Evolutionary conservation across 2,329 filamentous ascomycete species (phyloP), one percentile per base, ranked within the genome.

Genomic region (Aspergillus sp.): DNA sequence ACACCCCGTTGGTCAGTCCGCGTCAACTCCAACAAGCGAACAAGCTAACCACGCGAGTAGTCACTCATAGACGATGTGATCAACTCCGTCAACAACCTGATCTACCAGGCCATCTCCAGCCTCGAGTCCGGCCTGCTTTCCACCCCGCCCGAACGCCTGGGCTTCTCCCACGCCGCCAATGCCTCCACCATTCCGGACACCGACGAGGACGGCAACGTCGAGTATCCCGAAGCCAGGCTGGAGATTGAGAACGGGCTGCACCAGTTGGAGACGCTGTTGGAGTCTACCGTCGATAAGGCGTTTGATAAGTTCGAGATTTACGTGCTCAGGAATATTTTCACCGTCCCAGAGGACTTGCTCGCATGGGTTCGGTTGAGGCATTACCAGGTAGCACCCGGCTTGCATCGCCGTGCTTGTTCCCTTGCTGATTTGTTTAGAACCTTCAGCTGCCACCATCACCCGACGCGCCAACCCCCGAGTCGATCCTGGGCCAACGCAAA

Each of bases 11-110:
- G 45, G 88, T 93, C 63, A 53, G 82, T 68, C 29, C 13, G 32
- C 13, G 20, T 13, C 29, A 8, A 4, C 24, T 16, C 29, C 19
- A n/a, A 16, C n/a, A n/a, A n/a, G n/a, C 6, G 15, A 31, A 31
- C 17, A n/a, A 10, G n/a, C 25, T 15, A 12, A 12, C 13, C n/a
- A 24, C 29, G 7, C 14, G 16, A n/a, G 10, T 51, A 94, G 88
- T 83, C 83, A 40, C 76, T 98, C 26, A 82, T 98, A 53, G 91
- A 98, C 74, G 89, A 96, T 64, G 88, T 96, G 49, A 94, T 96
- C 67, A 95, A 96, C 68, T 83, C 82, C 34, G 78, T 95, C 60
- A 98, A 96, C 67, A 84, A 89, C 52, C 75, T 95, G 50, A 82
- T 91, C 51, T 91, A 93, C 62, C 82, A 82, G 58, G 88, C 86